Evolutionary conservation across 495 filamentous ascomycete genomes (phyloP), one percentile per base, ranked within the genome.

Genomic region (Parachaetomium inaequale): DNA sequence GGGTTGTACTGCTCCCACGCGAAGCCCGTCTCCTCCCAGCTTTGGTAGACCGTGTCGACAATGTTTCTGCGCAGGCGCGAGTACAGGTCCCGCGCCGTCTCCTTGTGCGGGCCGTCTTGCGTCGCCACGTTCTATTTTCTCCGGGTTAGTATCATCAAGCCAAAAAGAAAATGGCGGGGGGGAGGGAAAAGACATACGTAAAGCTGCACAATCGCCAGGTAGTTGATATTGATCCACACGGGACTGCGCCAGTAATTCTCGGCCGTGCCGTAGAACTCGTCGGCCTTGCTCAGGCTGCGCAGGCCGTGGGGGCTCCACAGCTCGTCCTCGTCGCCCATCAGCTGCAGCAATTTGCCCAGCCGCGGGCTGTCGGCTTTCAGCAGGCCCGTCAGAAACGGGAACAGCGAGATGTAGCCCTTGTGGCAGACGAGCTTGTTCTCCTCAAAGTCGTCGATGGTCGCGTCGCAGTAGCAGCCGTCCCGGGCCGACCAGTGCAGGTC

Each of bases 1-100:
- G 93, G 90, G 73, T 96, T 92, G 75, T 97, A 98, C 75, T 98
- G 94, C 72, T 98, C 94, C 95, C 95, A 98, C 11, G 95, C 94
- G 74, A 97, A 98, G 19, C 93, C 92, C 0, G 94, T 98, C 63
- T 88, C 82, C 71, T 87, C 81, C 94, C 94, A 98, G 69, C 86
- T 84, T 40, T 85, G 78, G 79, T 88, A 97, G 54, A 98, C 90
- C 29, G 92, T 97, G 50, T 92, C 82, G 34, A 98, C 91, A 43
- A 98, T 76, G 68, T 96, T 97, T 67, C 82, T 82, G 38, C 94
- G 85, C 29, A 98, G 82, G 1, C 83, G 74, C 26, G 79, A 84
- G 74, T 96, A 98, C 57, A 96, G 81, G 40, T 83, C 79, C n/a
- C 76, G 77, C 15, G 93, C 91, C 49, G 84, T 84, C 17, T 78